phyloP scores from a whole-genome alignment of 2,329 filamentous ascomycete genomes.

The Knufia petricola region DNA sequence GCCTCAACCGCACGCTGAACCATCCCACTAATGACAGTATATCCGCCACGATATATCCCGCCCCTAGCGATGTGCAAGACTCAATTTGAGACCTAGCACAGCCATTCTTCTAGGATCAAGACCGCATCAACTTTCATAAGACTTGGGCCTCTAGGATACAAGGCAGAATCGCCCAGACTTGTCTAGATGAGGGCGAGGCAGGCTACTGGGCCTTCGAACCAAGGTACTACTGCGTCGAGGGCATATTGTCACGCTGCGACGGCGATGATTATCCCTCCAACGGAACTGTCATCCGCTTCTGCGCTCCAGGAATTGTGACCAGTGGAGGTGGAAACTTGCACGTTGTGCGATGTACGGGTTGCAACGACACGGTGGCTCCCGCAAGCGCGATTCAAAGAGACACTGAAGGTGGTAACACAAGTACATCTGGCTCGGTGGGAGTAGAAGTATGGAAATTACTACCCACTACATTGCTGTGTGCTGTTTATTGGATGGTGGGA shows the following conservation, averaged over 20 bases:
- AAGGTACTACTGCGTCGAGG: background rate
- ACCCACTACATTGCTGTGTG: too few species aligned
- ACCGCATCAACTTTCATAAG: background rate
- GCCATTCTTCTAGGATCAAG: background rate
- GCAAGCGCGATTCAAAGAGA: too few species aligned
- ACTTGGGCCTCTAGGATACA: background rate
- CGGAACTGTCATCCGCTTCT: background rate
- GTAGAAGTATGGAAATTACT: too few species aligned
- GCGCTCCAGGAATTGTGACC: slow-evolving; percentile 13
- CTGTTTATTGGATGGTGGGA: too few species aligned
- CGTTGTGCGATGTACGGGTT: background rate
- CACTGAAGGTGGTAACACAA: too few species aligned
- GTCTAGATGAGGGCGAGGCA: background rate
- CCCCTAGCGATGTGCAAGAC: background rate
- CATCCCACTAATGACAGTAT: background rate
- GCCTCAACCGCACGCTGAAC: background rate
- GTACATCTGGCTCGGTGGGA: too few species aligned
- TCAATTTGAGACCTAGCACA: background rate
- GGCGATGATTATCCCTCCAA: background rate
- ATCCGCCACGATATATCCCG: background rate
- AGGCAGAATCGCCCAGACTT: background rate
- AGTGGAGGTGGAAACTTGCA: slow-evolving; percentile 16
- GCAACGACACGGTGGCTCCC: background rate
- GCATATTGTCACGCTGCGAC: background rate
- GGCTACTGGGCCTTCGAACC: background rate